Evolutionary conservation across 345 rosid genomes (phyloP).

Genomic region (Salix arbutifolia): DNA sequence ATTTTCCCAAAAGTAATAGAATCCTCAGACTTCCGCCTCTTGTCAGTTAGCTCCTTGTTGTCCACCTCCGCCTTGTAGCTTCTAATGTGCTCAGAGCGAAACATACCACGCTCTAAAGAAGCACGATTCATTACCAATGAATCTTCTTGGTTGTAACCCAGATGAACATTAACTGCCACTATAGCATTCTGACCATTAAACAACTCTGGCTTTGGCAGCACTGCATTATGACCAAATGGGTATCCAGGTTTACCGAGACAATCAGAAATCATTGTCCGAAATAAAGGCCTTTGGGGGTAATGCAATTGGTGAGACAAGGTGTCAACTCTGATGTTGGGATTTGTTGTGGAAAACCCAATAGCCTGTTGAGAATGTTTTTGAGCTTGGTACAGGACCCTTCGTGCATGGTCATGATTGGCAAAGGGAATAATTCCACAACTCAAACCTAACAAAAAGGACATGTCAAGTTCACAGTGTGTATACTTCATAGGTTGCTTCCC

Average conservation of each 20-base stretch:
- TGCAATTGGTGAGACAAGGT: constrained; percentile 68
- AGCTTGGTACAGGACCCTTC: constrained; percentile 82
- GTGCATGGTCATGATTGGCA: constrained; percentile 86
- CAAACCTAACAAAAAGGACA: constrained; percentile 75
- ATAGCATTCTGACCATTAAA: constrained; percentile 92
- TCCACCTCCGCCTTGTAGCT: constrained; percentile 92
- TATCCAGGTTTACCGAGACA: constrained; percentile 54
- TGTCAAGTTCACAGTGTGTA: constrained; percentile 78
- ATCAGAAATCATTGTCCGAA: constrained; percentile 66
- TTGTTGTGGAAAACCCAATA: constrained; percentile 82
- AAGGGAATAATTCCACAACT: constrained; percentile 87
- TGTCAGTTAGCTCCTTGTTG: constrained; percentile 57
- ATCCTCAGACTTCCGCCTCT: constrained; percentile 57
- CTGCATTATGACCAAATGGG: constrained; percentile 31
- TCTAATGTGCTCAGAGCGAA: constrained; percentile 76
- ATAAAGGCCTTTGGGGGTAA: constrained; percentile 88
- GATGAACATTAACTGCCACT: constrained; percentile 88
- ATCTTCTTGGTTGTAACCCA: constrained; percentile 94
- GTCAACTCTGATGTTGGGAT: constrained; percentile 77
- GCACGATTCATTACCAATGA: constrained; percentile 90
- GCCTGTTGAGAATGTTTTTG: constrained; percentile 91
- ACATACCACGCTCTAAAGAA: constrained; percentile 88
- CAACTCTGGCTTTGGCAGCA: constrained; percentile 50
- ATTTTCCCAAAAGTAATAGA: constrained; percentile 59
- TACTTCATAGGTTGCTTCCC: constrained; percentile 37